Percentiles rank a stretch among this genome's conserved stretches.
Conservation (phyloP, 805 yeast genomes). For the Hyphopichia homilentoma region DNA sequence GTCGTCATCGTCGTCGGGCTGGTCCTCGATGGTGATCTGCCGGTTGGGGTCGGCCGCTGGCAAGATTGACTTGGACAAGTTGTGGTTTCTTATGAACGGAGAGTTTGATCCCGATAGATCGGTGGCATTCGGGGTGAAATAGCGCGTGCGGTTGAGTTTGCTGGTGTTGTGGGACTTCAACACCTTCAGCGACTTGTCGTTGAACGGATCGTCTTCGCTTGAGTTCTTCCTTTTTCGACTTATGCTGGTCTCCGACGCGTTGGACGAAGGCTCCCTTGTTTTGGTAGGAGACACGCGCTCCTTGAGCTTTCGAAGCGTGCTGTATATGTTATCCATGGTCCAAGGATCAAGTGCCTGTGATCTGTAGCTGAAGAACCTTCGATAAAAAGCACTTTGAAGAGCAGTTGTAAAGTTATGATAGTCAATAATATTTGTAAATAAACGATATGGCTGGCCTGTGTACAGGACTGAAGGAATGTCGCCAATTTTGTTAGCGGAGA, state of each 20-base stretch:
- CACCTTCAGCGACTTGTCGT: conserved; percentile 10
- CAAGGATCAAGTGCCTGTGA: no score
- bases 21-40: not conserved
- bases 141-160: conserved; percentile 1
- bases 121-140: conserved; percentile 2
- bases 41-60: no score
- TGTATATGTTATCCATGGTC: conserved; percentile 9
- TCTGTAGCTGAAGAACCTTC: conserved; percentile 1
- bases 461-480: no score
- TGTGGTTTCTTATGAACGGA: conserved; percentile 14
- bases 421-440: no score
- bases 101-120: conserved; percentile 3
- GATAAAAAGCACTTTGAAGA: no score
- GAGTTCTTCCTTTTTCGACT: conserved; percentile 7
- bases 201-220: conserved; percentile 27
- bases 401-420: no score
- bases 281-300: conserved; percentile 21
- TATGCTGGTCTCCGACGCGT: conserved; percentile 8
- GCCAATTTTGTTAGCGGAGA: no score
- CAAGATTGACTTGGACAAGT: conserved; percentile 10
- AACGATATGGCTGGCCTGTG: no score
- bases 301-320: conserved; percentile 17
- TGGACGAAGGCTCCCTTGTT: not conserved
- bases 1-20: not conserved
- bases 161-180: conserved; percentile 2